These are phyloP conservation scores for Exophiala sideris DNA, from an alignment of 2,329 filamentous ascomycete species.

Conservation along the genomic window DNA sequence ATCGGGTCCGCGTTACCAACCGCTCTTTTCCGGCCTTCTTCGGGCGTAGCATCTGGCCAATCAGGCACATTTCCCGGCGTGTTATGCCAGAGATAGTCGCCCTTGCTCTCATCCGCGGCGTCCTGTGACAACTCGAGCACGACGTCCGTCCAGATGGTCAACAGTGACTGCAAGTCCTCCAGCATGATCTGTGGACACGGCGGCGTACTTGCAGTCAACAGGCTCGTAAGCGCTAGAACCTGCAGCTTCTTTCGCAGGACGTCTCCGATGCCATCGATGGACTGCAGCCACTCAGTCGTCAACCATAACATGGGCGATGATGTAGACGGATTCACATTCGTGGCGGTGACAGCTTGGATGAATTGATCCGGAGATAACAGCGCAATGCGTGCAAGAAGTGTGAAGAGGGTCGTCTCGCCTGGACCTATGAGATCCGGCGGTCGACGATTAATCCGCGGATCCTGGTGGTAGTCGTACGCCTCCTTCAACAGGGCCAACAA, in stretches of 20 bases:
- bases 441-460: conserved; percentile 73
- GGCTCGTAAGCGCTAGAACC: conserved; percentile 44
- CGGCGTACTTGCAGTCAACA: conserved; percentile 38
- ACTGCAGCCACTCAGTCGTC: conserved; percentile 46
- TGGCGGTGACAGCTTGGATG: conserved; percentile 48
- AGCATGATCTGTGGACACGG: conserved; percentile 40
- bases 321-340: conserved; percentile 21
- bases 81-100: conserved; percentile 42
- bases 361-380: conserved; percentile 70
- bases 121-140: conserved; percentile 44
- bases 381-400: conserved; percentile 73
- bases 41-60: conserved; percentile 38
- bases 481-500: conserved; percentile 65
- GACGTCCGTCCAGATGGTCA: conserved; percentile 47
- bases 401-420: conserved; percentile 80
- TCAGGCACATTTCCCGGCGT: conserved; percentile 32
- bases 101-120: conserved; percentile 36
- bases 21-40: conserved; percentile 39
- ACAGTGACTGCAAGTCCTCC: conserved; percentile 44
- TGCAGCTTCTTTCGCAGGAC: conserved; percentile 47
- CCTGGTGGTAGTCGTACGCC: conserved; percentile 70
- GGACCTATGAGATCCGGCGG: conserved; percentile 67
- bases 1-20: conserved; percentile 42
- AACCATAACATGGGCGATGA: conserved; percentile 39
- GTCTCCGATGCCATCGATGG: conserved; percentile 48